These are phyloP conservation scores for Aspergillus udagawae DNA, from an alignment of 2,329 filamentous ascomycete genomes.

Conservation along the genomic window DNA sequence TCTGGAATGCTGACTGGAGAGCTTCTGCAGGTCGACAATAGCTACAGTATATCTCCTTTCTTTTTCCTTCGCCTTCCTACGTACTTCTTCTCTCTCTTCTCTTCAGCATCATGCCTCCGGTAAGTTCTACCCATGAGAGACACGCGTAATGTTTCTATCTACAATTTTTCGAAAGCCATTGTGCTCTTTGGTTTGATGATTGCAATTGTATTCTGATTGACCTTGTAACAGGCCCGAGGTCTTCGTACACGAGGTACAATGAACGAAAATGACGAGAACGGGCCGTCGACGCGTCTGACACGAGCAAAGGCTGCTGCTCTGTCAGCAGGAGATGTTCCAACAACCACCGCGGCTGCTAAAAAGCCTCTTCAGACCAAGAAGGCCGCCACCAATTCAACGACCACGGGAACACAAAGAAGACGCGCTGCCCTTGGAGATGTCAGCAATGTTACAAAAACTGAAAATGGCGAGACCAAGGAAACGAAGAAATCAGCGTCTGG, in stretches of 20 bases:
- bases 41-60: slow-evolving; percentile 23
- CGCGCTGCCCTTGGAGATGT: slow-evolving; percentile 87
- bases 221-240: slow-evolving; percentile 57
- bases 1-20: slow-evolving; percentile 36
- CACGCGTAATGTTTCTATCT: background rate
- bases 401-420: slow-evolving; percentile 58
- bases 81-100: slow-evolving; percentile 19
- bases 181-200: slow-evolving; percentile 7
- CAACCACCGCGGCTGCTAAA: slow-evolving; percentile 58
- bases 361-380: slow-evolving; percentile 70
- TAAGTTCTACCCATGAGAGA: slow-evolving; percentile 34
- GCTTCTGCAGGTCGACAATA: slow-evolving; percentile 22
- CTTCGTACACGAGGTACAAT: slow-evolving; percentile 70
- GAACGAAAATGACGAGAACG: slow-evolving; percentile 95
- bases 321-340: slow-evolving; percentile 39
- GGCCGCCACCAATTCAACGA: slow-evolving; percentile 46
- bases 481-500: slow-evolving; percentile 67
- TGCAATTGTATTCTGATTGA: slow-evolving; percentile 33
- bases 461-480: slow-evolving; percentile 56
- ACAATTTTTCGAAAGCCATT: slow-evolving; percentile 6
- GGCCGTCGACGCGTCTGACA: slow-evolving; percentile 74
- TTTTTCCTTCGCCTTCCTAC: slow-evolving; percentile 16
- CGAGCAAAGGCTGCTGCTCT: slow-evolving; percentile 83
- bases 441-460: slow-evolving; percentile 80
- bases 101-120: slow-evolving; percentile 52